Conservation (phyloP, 805 yeast genomes). For the Candida argentea region DNA sequence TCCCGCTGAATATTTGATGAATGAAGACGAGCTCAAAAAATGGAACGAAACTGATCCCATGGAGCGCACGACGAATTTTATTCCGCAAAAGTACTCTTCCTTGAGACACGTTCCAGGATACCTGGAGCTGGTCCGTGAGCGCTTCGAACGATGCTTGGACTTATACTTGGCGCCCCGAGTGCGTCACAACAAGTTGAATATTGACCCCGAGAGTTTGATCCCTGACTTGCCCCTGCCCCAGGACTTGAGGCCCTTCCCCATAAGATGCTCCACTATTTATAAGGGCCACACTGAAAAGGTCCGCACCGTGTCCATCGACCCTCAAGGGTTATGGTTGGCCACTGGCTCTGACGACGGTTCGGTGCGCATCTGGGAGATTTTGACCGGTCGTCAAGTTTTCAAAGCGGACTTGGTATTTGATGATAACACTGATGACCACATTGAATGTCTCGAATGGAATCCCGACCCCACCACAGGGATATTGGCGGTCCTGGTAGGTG, state of each 20-base stretch:
- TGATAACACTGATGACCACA: conserved; percentile 59
- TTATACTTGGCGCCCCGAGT: conserved; percentile 93
- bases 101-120: conserved; percentile 93
- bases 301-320: conserved; percentile 76
- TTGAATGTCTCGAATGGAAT: conserved; percentile 83
- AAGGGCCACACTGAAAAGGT: conserved; percentile 79
- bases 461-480: conserved; percentile 70
- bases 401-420: conserved; percentile 41
- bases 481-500: conserved; percentile 78
- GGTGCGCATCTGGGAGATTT: conserved; percentile 91
- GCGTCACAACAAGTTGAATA: conserved; percentile 78
- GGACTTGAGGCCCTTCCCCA: conserved; percentile 95
- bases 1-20: conserved; percentile 85
- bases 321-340: conserved; percentile 89
- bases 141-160: conserved; percentile 90
- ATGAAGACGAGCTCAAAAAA: conserved; percentile 62
- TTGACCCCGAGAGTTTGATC: conserved; percentile 91
- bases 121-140: conserved; percentile 72
- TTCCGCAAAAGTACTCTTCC: conserved; percentile 75
- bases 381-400: conserved; percentile 90
- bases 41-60: conserved; percentile 64
- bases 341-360: conserved; percentile 97
- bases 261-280: conserved; percentile 73
- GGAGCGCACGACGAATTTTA: conserved; percentile 68
- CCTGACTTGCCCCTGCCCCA: conserved; percentile 96